These are phyloP conservation scores for Eimeria acervulina DNA, from an alignment of 169 alveolate species.

Conservation along the genomic window DNA sequence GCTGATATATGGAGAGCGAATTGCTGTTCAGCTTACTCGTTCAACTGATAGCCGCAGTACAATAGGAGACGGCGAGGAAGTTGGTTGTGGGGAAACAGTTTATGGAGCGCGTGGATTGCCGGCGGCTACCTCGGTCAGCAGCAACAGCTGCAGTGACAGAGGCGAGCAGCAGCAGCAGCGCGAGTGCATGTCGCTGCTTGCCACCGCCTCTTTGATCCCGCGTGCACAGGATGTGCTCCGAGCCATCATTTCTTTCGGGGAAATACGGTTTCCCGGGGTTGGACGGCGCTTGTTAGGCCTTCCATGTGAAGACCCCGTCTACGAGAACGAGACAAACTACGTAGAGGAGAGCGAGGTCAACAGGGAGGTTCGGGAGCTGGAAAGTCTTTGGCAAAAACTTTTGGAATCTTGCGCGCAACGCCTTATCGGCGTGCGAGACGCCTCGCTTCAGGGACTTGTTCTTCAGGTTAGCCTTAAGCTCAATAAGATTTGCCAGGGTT, in stretches of 20 bases:
- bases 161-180: not conserved
- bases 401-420: slow-evolving; percentile 56
- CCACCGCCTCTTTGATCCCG: slow-evolving; percentile 33
- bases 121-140: not conserved
- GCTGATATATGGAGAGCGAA: slow-evolving; percentile 36
- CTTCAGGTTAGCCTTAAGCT: slow-evolving; percentile 35
- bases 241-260: slow-evolving; percentile 55
- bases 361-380: not conserved
- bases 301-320: not conserved
- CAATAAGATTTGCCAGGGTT: not conserved
- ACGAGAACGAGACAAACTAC: too few relatives aligned
- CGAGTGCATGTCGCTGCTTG: not conserved
- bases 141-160: not conserved
- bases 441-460: slow-evolving; percentile 41
- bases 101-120: not conserved
- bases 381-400: not conserved
- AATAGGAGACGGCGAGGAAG: slow-evolving; percentile 13
- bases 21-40: slow-evolving; percentile 22
- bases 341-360: not conserved
- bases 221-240: slow-evolving; percentile 73
- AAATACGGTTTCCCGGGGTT: not conserved
- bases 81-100: not conserved
- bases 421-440: slow-evolving; percentile 54
- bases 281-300: slow-evolving; percentile 41
- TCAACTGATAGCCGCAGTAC: not conserved